Evolutionary conservation across 2,329 filamentous ascomycete genomes (phyloP), one percentile per base, ranked within the genome.

Genomic region (Fusarium algeriense): DNA sequence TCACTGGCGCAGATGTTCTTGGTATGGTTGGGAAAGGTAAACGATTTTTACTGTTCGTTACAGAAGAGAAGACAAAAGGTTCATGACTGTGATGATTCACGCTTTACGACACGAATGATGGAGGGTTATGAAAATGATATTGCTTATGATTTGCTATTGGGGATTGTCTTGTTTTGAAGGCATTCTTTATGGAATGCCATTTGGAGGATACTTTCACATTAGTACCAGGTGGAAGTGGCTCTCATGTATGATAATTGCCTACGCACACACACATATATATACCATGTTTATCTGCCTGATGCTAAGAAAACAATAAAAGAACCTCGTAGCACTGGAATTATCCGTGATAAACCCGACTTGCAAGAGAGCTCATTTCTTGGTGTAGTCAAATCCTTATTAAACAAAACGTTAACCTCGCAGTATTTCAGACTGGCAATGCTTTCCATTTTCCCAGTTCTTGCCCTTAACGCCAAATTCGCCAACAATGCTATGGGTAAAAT

Each of bases 401-500:
- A 43, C 14, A 43, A 54, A 54, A 43, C 50, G 12, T 20, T 49
- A 61, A 52, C 17, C 32, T 56, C 34, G 35, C 43, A 44, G 38
- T 55, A 55, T 64, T 54, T 41, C 38, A 62, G 45, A 56, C n/a
- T 41, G 53, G 45, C 12, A 56, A 49, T 57, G 58, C 46, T 48
- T 63, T 49, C 55, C 64, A 50, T 61, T 61, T 71, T 38, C 50
- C 67, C 48, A 50, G n/a, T 50, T 67, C 66, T 64, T 65, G 59
- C 69, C 70, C 62, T 52, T 58, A 79, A 82, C 80, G 78, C 79
- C 80, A 65, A 73, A 65, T 77, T 74, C 78, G 76, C 78, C 77
- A 56, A 68, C 41, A 49, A 78, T 78, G 70, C 71, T 73, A 61
- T 61, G 66, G 53, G 49, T 73, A 56, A 45, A 68, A 73, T 62